phyloP scores from a whole-genome alignment of 306 rosid species.

The Rubus parviflorus region DNA sequence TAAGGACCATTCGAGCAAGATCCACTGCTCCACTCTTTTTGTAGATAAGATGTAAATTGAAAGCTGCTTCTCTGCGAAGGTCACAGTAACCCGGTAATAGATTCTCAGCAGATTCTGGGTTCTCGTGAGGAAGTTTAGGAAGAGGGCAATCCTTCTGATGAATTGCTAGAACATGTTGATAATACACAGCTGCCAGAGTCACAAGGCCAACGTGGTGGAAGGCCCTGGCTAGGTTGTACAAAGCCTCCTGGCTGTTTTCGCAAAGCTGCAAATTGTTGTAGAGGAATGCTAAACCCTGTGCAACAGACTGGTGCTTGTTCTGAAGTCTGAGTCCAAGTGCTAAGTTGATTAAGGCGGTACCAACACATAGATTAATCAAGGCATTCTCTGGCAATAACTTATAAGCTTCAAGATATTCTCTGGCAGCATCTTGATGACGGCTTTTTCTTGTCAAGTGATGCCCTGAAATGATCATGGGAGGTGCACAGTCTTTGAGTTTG shows the following conservation, averaged over 20 bases:
- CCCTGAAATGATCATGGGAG: constrained; percentile 73
- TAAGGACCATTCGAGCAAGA: constrained; percentile 84
- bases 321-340: constrained; percentile 87
- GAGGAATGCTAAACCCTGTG: constrained; percentile 89
- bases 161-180: constrained; percentile 68
- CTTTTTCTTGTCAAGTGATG: constrained; percentile 69
- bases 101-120: constrained; percentile 34
- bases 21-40: constrained; percentile 82
- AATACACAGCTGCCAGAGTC: constrained; percentile 60
- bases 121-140: constrained; percentile 69
- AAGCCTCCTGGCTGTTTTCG: constrained; percentile 81
- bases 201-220: constrained; percentile 84
- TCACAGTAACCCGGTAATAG: constrained; percentile 61
- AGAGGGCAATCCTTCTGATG: constrained; percentile 60
- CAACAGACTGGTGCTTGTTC: constrained; percentile 81
- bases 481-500: constrained; percentile 66
- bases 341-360: constrained; percentile 83
- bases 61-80: constrained; percentile 85
- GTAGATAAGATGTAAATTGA: constrained; percentile 81
- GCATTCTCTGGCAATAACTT: constrained; percentile 71
- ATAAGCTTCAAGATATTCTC: constrained; percentile 89
- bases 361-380: constrained; percentile 81
- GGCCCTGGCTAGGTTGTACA: constrained; percentile 81
- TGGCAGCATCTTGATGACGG: constrained; percentile 90
- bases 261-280: constrained; percentile 65